Evolutionary conservation across 164 flowering plant species (phyloP).

Genomic region (Macadamia tetraphylla): DNA sequence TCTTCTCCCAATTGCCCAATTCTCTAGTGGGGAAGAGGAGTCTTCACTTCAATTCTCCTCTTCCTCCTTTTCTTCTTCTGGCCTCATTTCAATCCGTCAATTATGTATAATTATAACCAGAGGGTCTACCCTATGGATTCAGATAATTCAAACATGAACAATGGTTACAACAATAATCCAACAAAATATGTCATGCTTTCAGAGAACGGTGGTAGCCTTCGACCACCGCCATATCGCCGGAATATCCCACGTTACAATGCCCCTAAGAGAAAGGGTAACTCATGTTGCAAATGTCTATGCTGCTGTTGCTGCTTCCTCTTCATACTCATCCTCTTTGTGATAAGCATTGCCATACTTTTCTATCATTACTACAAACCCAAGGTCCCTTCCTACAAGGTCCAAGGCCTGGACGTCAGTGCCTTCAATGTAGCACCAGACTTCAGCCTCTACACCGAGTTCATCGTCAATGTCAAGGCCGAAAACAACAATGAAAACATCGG

Average conservation of each 20-base stretch:
- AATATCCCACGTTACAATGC: slow-evolving; percentile 39
- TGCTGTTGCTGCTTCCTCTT: slow-evolving; percentile 45
- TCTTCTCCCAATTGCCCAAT: too few relatives aligned
- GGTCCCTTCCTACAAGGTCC: slow-evolving; percentile 39
- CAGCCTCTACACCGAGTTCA: slow-evolving; percentile 38
- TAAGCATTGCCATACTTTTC: slow-evolving; percentile 10
- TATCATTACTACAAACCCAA: slow-evolving; percentile 31
- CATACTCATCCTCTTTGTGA: slow-evolving; percentile 24
- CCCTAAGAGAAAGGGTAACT: slow-evolving; percentile 7
- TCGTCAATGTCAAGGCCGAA: slow-evolving; percentile 38
- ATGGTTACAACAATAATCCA: slow-evolving; percentile 14
- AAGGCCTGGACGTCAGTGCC: slow-evolving; percentile 25
- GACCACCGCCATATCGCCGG: slow-evolving; percentile 55
- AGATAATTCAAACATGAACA: slow-evolving; percentile 3
- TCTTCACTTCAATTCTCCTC: not conserved
- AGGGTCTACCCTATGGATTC: slow-evolving; percentile 18
- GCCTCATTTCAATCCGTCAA: not conserved
- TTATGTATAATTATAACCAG: not conserved
- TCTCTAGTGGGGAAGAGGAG: not conserved
- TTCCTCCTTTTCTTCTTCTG: too few relatives aligned
- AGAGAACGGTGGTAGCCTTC: slow-evolving; percentile 14
- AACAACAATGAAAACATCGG: slow-evolving; percentile 49
- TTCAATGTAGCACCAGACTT: slow-evolving; percentile 36
- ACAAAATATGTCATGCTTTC: slow-evolving; percentile 46
- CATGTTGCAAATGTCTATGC: slow-evolving; percentile 39